Conservation (phyloP, 345 rosid species). For the Zanthoxylum bungeanum region DNA sequence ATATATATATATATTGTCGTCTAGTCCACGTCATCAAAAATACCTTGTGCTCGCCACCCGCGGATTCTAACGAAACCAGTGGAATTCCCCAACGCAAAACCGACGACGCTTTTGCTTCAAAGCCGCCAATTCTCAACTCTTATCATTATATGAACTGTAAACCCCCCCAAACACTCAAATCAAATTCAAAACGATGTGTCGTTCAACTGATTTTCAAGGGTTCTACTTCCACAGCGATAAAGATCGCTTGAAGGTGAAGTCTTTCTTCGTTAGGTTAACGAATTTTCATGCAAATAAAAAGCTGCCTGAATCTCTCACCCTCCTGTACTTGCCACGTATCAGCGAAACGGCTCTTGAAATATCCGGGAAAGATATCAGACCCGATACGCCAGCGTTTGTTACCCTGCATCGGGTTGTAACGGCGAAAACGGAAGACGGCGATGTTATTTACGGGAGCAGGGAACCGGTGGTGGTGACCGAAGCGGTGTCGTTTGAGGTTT, state of each 20-base stretch:
- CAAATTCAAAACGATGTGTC: slow-evolving; percentile 41
- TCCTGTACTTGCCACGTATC: slow-evolving; percentile 63
- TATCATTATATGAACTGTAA: too few species aligned
- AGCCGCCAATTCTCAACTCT: background rate
- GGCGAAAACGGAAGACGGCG: slow-evolving; percentile 25
- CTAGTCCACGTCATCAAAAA: background rate
- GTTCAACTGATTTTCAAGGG: slow-evolving; percentile 42
- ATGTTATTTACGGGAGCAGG: slow-evolving; percentile 54
- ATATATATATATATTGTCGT: too few species aligned
- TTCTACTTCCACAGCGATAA: slow-evolving; percentile 15
- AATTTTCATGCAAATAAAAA: slow-evolving; percentile 7
- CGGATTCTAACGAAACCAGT: background rate
- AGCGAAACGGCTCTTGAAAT: slow-evolving; percentile 48
- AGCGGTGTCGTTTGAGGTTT: slow-evolving; percentile 74
- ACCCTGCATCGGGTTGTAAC: slow-evolving; percentile 56
- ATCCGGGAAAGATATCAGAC: slow-evolving; percentile 55
- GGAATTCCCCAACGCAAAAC: background rate
- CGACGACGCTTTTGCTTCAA: background rate
- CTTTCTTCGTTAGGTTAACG: slow-evolving; percentile 55
- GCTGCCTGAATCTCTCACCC: slow-evolving; percentile 63
- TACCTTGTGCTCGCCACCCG: slow-evolving; percentile 18
- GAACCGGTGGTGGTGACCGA: slow-evolving; percentile 53
- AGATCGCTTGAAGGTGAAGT: slow-evolving; percentile 44
- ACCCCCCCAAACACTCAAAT: background rate
- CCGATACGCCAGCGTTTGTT: slow-evolving; percentile 57